These are phyloP conservation scores for Goffeauzyma gilvescens DNA, from an alignment of 768 basidiomycete genomes.

Conservation along the genomic window DNA sequence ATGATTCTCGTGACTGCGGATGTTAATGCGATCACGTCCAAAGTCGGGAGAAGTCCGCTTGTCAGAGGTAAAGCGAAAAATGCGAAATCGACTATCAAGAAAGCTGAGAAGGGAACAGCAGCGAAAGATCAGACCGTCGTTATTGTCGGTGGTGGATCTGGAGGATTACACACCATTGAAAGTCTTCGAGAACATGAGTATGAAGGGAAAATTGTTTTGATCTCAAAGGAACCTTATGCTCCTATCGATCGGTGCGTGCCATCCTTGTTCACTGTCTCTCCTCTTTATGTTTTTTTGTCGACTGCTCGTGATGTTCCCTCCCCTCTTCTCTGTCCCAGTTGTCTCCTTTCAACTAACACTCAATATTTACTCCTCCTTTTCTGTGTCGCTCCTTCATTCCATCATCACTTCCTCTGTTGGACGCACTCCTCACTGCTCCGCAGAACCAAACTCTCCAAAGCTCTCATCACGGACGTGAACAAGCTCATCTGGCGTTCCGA, in stretches of 20 bases:
- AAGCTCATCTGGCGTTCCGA: conserved; percentile 57
- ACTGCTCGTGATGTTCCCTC: too few relatives aligned
- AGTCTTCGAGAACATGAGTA: conserved; percentile 66
- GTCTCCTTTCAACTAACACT: too few relatives aligned
- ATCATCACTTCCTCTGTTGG: too few relatives aligned
- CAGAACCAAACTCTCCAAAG: conserved; percentile 78
- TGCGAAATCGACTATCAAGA: conserved; percentile 36
- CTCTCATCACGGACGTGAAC: conserved; percentile 53
- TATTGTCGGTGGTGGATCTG: conserved; percentile 71
- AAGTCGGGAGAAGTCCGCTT: conserved; percentile 44
- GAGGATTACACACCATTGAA: conserved; percentile 55
- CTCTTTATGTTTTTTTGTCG: background rate
- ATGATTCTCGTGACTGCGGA: conserved; percentile 58
- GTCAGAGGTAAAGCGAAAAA: conserved; percentile 2
- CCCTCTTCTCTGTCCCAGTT: too few relatives aligned
- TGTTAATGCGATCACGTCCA: conserved; percentile 45
- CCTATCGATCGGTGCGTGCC: conserved; percentile 58
- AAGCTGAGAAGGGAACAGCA: conserved; percentile 36
- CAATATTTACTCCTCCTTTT: too few relatives aligned
- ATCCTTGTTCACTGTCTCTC: background rate
- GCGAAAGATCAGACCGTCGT: conserved; percentile 50
- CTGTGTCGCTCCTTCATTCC: too few relatives aligned
- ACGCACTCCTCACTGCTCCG: too few relatives aligned
- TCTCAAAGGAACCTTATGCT: conserved; percentile 58
- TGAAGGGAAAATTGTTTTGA: conserved; percentile 52